Conservation (phyloP, 1,139 yeast species). For the Pichia sp. region DNA sequence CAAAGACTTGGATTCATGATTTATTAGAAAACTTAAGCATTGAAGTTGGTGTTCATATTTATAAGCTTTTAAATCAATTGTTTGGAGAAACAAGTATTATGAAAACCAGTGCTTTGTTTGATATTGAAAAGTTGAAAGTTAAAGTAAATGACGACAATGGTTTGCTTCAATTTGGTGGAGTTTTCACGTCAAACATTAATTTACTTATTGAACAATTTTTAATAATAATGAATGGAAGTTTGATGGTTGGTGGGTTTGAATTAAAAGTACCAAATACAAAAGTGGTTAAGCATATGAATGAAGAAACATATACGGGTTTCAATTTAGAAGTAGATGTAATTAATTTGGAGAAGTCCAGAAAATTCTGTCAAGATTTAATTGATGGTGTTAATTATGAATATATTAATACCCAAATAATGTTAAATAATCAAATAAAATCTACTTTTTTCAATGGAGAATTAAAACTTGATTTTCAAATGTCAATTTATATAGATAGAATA, state of each 20-base stretch:
- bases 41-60: background rate
- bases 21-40: background rate
- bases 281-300: background rate
- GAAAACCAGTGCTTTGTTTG: background rate
- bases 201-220: background rate
- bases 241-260: background rate
- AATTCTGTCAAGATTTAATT: background rate
- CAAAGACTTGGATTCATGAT: constrained; percentile 1
- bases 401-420: background rate
- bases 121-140: background rate
- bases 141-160: background rate
- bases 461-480: background rate
- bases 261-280: background rate
- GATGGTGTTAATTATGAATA: background rate
- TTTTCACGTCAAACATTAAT: background rate
- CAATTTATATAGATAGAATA: background rate
- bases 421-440: background rate
- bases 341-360: background rate
- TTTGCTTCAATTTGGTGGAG: background rate
- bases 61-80: background rate
- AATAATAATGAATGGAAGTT: background rate
- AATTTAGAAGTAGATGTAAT: background rate
- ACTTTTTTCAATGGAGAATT: background rate
- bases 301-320: background rate
- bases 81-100: too few relatives aligned